These are phyloP conservation scores for Cucurbita moschata DNA, from an alignment of 306 rosid species.

Conservation along the genomic window DNA sequence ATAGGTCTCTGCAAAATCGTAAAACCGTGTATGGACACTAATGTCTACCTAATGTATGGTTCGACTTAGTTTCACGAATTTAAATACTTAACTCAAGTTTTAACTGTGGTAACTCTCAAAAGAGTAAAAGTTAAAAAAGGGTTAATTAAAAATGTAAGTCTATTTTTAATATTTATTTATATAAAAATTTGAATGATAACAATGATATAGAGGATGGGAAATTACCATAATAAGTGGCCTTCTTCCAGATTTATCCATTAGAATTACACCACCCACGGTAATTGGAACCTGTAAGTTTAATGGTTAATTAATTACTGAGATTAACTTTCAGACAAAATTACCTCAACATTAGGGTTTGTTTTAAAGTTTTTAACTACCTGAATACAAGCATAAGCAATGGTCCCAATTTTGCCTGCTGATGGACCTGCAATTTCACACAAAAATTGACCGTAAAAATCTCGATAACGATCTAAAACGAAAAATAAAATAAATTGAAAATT, in stretches of 20 bases:
- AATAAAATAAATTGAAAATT: too few species aligned
- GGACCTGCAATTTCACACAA: slow-evolving; percentile 23
- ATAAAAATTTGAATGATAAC: background rate
- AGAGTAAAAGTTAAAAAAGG: too few species aligned
- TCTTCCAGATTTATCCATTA: slow-evolving; percentile 36
- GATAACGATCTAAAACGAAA: too few species aligned
- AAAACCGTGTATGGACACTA: too few species aligned
- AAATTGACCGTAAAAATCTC: background rate
- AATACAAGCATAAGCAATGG: slow-evolving; percentile 51
- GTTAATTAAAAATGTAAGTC: too few species aligned
- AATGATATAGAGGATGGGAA: background rate
- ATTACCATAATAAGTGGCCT: slow-evolving; percentile 33
- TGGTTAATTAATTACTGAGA: background rate
- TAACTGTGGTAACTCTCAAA: too few species aligned
- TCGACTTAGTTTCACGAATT: too few species aligned
- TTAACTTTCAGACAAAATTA: background rate
- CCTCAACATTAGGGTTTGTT: background rate
- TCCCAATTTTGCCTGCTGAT: slow-evolving; percentile 40
- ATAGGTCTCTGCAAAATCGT: too few species aligned
- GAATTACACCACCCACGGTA: slow-evolving; percentile 19
- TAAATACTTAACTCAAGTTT: too few species aligned
- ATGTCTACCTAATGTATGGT: too few species aligned
- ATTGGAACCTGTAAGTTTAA: slow-evolving; percentile 26
- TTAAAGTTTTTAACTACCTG: slow-evolving; percentile 23
- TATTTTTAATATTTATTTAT: background rate